Percentiles rank a stretch among this genome's conserved stretches.
These are phyloP conservation scores for Agrocybe praecox DNA, from an alignment of 768 basidiomycete species.

Conservation along the genomic window DNA sequence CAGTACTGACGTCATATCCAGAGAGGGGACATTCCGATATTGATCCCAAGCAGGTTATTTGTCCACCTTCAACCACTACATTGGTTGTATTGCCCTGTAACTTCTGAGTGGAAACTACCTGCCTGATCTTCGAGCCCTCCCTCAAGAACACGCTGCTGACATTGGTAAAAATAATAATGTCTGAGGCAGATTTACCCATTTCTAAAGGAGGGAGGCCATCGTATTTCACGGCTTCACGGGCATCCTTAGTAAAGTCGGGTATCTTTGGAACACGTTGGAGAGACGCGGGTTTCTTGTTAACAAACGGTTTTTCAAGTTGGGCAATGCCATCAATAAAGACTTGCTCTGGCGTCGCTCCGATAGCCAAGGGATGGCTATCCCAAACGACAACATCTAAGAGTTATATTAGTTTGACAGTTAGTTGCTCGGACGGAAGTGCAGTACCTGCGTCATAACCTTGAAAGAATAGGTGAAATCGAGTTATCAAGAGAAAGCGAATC, in stretches of 20 bases:
- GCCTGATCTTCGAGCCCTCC: slow-evolving; percentile 16
- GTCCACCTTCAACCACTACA: slow-evolving; percentile 55
- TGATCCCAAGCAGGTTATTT: slow-evolving; percentile 53
- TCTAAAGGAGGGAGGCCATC: slow-evolving; percentile 70
- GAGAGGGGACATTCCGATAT: slow-evolving; percentile 24
- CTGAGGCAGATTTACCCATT: slow-evolving; percentile 37
- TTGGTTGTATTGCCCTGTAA: slow-evolving; percentile 26
- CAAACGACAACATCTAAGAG: slow-evolving; percentile 65
- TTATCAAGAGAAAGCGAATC: neutral
- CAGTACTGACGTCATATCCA: slow-evolving; percentile 13
- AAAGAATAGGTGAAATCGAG: neutral
- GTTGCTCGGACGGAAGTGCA: neutral
- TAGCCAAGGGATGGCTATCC: slow-evolving; percentile 76
- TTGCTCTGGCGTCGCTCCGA: slow-evolving; percentile 80
- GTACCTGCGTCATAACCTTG: slow-evolving; percentile 70
- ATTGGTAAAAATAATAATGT: slow-evolving; percentile 63
- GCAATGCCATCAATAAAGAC: slow-evolving; percentile 86
- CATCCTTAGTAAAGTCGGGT: slow-evolving; percentile 65
- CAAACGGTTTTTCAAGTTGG: slow-evolving; percentile 53
- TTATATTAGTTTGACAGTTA: neutral
- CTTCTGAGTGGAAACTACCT: slow-evolving; percentile 29
- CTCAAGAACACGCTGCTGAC: slow-evolving; percentile 53
- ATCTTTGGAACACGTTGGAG: slow-evolving; percentile 57
- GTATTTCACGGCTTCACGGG: slow-evolving; percentile 51
- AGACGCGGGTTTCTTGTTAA: slow-evolving; percentile 50